A percentile compares a stretch with the other conserved stretches of the same genome.
These are phyloP conservation scores for Globisporangium carolinianum DNA, from an alignment of 352 stramenopile species.

Conservation along the genomic window DNA sequence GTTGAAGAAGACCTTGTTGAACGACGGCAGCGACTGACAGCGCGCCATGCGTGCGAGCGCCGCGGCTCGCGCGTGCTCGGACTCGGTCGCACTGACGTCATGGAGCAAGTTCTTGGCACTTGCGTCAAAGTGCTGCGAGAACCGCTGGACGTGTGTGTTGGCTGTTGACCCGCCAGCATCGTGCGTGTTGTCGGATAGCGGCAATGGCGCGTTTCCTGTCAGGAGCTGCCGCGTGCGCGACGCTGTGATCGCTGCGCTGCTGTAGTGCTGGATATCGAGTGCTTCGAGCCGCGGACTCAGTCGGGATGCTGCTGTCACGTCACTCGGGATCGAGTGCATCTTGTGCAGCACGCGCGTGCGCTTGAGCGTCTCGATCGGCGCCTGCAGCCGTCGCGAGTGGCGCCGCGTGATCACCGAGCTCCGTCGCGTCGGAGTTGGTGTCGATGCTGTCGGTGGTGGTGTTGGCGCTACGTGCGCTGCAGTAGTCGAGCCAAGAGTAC, in stretches of 20 bases:
- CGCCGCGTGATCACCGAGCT: slow-evolving; percentile 11
- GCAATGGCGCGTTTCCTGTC: not conserved
- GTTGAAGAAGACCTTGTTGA: slow-evolving; percentile 36
- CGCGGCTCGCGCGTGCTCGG: not conserved
- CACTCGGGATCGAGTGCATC: slow-evolving; percentile 14
- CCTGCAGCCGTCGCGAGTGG: slow-evolving; percentile 8
- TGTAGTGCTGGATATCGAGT: slow-evolving; percentile 1
- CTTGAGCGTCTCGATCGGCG: slow-evolving; percentile 12
- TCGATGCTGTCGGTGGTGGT: not conserved
- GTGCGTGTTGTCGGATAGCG: too few relatives aligned
- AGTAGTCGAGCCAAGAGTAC: too few relatives aligned
- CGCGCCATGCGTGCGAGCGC: slow-evolving; percentile 22
- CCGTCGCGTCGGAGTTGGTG: not conserved
- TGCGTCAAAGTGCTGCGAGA: not conserved
- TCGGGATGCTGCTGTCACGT: not conserved
- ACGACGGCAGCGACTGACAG: slow-evolving; percentile 40
- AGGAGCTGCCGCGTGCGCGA: not conserved
- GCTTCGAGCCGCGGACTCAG: not conserved
- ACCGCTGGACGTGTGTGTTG: not conserved
- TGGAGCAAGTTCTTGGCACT: not conserved
- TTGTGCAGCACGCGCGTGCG: not conserved
- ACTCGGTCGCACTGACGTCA: not conserved
- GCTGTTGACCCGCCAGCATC: too few relatives aligned
- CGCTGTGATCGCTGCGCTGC: not conserved
- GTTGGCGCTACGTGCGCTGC: not conserved